Base-by-base conservation (phyloP, 108 stramenopile genomes). In the Nannochloropsis gaditana region DNA sequence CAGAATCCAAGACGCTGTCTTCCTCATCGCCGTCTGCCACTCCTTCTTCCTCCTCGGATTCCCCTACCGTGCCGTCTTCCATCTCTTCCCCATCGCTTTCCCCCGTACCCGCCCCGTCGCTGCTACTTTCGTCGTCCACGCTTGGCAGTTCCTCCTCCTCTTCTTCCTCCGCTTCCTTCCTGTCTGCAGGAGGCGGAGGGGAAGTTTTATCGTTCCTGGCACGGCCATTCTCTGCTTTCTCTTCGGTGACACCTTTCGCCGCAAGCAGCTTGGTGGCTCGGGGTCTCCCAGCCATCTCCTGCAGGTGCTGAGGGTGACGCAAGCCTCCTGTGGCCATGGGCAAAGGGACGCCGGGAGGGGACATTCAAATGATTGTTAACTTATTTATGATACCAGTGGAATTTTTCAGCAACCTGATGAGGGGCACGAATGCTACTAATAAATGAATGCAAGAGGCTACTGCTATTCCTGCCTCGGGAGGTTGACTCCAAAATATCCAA, bases 11-110 rank as follows among this genome's bases (percentile, higher is more conserved):
- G 21, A 88, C 88, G 10, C 79, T 44, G 6, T 87, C 88, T 9
- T 80, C 87, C 45, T 82, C 82, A 9, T 81, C 82, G 43, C 92
- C 91, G 90, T 95, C 95, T 8, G 79, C 90, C 50, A 92, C 92
- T 19, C 91, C 93, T 79, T 87, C 88, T 9, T 94, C 94, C 79
- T 94, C 84, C 85, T 95, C 95, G 11, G 10, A 15, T n/a, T n/a
- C n/a, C 59, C 59, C 59, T 73, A 31, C 31, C 31, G 31, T 31
- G 43, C 92, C 91, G 90, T 95, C 95, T 8, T 81, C 90, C 50
- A 92, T 93, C 21, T 91, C 93, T 79, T 87, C 88, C 8, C 94
- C 94, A 31, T 31, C 31, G 31, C 31, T 31, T 45, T 94, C 84
- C 85, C 95, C 95, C 47, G 10, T n/a, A 15, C 59, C n/a, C 59